phyloP scores from a whole-genome alignment of 2,329 filamentous ascomycete genomes.

The Microcyclospora tardicrescens region DNA sequence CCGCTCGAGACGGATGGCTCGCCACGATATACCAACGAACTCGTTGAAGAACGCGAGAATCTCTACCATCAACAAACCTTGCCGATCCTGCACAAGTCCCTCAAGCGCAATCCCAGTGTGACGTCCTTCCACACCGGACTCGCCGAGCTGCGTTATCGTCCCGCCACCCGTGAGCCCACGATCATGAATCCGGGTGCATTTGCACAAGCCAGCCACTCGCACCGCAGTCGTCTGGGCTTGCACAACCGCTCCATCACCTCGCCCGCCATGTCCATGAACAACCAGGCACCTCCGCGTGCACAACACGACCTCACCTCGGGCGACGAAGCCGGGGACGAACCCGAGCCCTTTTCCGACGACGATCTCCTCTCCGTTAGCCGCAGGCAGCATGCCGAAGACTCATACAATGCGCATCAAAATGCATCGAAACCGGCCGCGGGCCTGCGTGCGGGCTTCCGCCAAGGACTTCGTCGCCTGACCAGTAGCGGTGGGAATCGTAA shows the following conservation, averaged over 20 bases:
- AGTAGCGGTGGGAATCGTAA: constrained; percentile 35
- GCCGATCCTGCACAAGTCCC: constrained; percentile 75
- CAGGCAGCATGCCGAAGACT: constrained; percentile 17
- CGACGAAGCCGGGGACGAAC: constrained; percentile 52
- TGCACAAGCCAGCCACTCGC: constrained; percentile 20
- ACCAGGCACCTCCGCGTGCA: constrained; percentile 33
- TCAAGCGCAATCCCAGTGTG: constrained; percentile 56
- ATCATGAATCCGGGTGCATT: constrained; percentile 47
- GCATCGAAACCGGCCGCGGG: constrained; percentile 28
- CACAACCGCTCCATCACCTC: constrained; percentile 79
- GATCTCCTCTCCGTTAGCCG: constrained; percentile 47
- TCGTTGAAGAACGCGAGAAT: constrained; percentile 54
- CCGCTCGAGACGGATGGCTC: constrained; percentile 8
- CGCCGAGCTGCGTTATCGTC: constrained; percentile 52
- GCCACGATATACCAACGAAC: constrained; percentile 9
- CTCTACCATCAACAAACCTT: constrained; percentile 88
- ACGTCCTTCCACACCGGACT: constrained; percentile 81
- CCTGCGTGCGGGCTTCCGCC: constrained; percentile 34
- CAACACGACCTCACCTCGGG: constrained; percentile 55
- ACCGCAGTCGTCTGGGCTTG: constrained; percentile 47
- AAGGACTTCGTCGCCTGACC: constrained; percentile 49
- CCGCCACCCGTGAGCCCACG: constrained; percentile 31
- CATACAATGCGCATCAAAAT: constrained; percentile 7
- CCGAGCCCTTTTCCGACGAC: constrained; percentile 59
- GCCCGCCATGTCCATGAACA: constrained; percentile 43